These are phyloP conservation scores for Suhomyces yuchorum DNA, from an alignment of 1,139 yeast genomes.

Conservation along the genomic window DNA sequence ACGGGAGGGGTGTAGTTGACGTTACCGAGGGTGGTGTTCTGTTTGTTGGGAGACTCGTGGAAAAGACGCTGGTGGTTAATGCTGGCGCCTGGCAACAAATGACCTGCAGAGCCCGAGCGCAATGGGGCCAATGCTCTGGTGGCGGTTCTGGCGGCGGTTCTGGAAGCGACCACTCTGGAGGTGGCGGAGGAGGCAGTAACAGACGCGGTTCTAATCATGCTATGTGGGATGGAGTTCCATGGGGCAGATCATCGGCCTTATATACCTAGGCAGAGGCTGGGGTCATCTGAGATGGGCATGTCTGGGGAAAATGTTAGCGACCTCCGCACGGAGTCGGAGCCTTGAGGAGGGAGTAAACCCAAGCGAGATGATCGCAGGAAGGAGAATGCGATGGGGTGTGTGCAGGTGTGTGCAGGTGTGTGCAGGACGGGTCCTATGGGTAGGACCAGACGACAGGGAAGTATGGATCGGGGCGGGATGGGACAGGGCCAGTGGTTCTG, in stretches of 20 bases:
- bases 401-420: neutral
- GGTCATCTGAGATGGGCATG: neutral
- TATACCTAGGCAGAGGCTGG: neutral
- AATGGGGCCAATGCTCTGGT: neutral
- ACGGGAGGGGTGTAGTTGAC: slow-evolving; percentile 14
- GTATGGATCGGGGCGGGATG: too few species aligned
- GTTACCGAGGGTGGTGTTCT: slow-evolving; percentile 18
- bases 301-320: slow-evolving; percentile 2
- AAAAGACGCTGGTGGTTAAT: slow-evolving; percentile 11
- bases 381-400: neutral
- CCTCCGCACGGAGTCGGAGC: slow-evolving; percentile 2
- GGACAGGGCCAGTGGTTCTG: too few species aligned
- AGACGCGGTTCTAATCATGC: slow-evolving; percentile 2
- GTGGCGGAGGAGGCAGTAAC: neutral
- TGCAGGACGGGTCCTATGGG: neutral
- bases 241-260: neutral
- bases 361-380: slow-evolving; percentile 1
- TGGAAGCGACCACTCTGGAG: neutral
- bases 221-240: neutral
- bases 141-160: neutral
- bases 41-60: slow-evolving; percentile 24
- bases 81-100: neutral
- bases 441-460: too few species aligned
- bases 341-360: neutral
- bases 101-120: neutral